Evolutionary conservation across 202 grass and related monocot species (phyloP), one percentile per base, ranked within the genome.

Genomic region (Hordeum pubiflorum): DNA sequence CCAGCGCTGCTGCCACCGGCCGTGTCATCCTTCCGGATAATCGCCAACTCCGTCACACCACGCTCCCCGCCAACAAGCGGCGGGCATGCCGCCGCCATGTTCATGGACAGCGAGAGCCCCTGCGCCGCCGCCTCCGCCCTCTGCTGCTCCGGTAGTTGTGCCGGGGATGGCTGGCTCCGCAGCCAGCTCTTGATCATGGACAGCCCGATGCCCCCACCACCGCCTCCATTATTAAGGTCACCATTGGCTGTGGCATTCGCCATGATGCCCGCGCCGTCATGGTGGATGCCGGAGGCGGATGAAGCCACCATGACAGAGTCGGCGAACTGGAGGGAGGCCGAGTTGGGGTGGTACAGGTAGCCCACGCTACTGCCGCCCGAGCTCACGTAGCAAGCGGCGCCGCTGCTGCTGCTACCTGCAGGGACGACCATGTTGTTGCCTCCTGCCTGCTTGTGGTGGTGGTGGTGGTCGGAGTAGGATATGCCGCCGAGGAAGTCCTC

Each of bases 181-280:
- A 97, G 66, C 94, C 94, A 97, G 33, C 86, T 93, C 87, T 97
- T 97, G 85, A 97, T 97, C 77, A 86, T 97, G 37, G 94, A 93
- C 3, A 97, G 58, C 1, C 91, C 94, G 31, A 93, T 93, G 67
- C 82, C 52, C 48, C 78, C 87, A 9, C 79, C 79, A 60, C 74
- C 74, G 23, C 50, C 22, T 2, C 50, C 50, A 54, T 54, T 52
- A 52, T n/a, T 7, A 54, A 54, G 50, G 6, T 54, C 17, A 26
- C 38, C 67, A 12, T 77, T 78, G 3, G 36, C 24, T 36, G 68
- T 15, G 75, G 48, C n/a, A 69, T 18, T 63, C 0, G 58, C 74
- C 78, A 89, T 85, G 15, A 72, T 50, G 17, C 59, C 78, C 3
- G 23, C 12, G 12, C 40, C 23, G 2, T 69, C 68, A 21, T 85